Conservation (phyloP, 2,329 filamentous ascomycete genomes). For the Plenodomus lindquistii region DNA sequence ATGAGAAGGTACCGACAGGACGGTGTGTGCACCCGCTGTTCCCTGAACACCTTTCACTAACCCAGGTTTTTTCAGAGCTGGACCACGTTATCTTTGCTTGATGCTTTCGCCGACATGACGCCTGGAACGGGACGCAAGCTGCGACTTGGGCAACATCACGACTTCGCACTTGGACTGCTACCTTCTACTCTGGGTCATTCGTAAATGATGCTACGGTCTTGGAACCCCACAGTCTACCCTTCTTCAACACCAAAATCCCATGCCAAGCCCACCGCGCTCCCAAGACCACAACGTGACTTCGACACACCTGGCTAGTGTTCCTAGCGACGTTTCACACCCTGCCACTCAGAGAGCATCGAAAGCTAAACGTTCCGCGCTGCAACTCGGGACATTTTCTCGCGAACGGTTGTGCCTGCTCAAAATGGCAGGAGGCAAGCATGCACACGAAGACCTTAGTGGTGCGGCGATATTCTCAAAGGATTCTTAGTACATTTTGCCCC, state of each 20-base stretch:
- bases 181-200: not conserved
- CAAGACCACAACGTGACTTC: not conserved
- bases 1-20: too few species aligned
- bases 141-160: not conserved
- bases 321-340: not conserved
- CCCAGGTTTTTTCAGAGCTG: too few species aligned
- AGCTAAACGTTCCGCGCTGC: not conserved
- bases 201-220: not conserved
- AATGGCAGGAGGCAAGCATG: slow-evolving; percentile 1
- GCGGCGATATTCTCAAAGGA: slow-evolving; percentile 4
- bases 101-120: not conserved
- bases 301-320: not conserved
- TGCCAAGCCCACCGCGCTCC: not conserved
- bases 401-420: slow-evolving; percentile 6
- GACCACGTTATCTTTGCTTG: not conserved
- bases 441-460: not conserved
- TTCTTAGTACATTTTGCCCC: not conserved
- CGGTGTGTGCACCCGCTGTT: too few species aligned
- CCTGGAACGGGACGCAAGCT: not conserved
- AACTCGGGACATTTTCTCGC: slow-evolving; percentile 3
- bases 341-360: not conserved
- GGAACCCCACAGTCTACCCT: not conserved
- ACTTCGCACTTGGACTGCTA: not conserved
- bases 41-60: too few species aligned
- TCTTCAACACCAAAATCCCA: not conserved